Conservation (phyloP, 495 filamentous ascomycete genomes). For the Xylaria nigripes region DNA sequence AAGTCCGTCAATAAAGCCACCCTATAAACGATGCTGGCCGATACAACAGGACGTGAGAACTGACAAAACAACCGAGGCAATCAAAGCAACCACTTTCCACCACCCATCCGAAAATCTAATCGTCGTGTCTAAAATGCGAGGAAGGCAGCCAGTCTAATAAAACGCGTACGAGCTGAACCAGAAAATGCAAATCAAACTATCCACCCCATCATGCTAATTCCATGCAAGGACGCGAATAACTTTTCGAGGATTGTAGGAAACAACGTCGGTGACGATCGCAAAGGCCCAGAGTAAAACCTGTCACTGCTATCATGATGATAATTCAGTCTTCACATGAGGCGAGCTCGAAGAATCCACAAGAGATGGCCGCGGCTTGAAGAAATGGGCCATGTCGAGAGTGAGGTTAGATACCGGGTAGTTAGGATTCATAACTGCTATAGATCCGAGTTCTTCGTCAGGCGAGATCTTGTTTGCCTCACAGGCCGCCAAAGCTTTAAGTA, state of each 20-base stretch:
- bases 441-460: conserved; percentile 48
- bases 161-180: conserved; percentile 29
- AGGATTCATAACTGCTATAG: conserved; percentile 51
- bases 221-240: conserved; percentile 33
- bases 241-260: conserved; percentile 19
- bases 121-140: conserved; percentile 29
- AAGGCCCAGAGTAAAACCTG: conserved; percentile 5
- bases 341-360: conserved; percentile 26
- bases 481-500: conserved; percentile 49
- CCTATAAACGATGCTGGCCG: conserved; percentile 13
- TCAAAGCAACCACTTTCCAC: conserved; percentile 3
- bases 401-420: conserved; percentile 51
- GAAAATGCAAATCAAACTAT: conserved; percentile 37
- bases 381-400: conserved; percentile 58
- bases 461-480: conserved; percentile 43
- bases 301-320: conserved; percentile 13
- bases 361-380: conserved; percentile 47
- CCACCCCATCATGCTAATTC: conserved; percentile 29
- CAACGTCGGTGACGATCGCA: conserved; percentile 8
- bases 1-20: conserved; percentile 20
- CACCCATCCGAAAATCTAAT: conserved; percentile 26
- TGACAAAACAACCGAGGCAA: conserved; percentile 24
- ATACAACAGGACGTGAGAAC: conserved; percentile 22
- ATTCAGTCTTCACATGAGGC: conserved; percentile 25
- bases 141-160: conserved; percentile 36